These are phyloP conservation scores for Luvunga scandens DNA, from an alignment of 345 rosid genomes.

Conservation along the genomic window DNA sequence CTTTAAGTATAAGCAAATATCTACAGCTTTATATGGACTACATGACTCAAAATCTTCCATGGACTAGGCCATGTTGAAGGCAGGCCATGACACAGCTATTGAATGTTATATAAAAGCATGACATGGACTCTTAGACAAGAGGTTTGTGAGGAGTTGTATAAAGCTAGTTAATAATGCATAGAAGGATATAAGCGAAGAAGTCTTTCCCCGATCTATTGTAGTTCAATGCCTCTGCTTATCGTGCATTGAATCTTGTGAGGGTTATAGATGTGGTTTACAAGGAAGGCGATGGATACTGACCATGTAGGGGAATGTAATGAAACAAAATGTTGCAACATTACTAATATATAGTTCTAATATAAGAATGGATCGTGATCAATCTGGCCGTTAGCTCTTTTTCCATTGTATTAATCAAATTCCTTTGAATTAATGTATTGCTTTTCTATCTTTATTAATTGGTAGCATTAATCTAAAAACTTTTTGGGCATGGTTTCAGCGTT, in stretches of 20 bases:
- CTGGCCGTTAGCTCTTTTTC: neutral
- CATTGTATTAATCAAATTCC: no score
- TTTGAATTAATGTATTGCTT: neutral
- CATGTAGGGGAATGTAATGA: neutral
- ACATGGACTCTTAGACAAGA: neutral
- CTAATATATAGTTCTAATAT: neutral
- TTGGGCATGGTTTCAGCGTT: neutral
- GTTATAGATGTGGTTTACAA: neutral
- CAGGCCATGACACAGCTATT: neutral
- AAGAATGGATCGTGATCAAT: neutral
- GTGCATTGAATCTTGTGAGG: neutral
- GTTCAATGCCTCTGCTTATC: neutral
- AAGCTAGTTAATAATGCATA: neutral
- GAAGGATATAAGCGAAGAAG: slow-evolving; percentile 2
- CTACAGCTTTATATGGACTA: no score
- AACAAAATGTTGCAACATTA: neutral
- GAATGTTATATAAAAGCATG: neutral
- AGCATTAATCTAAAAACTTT: neutral
- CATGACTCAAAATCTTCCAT: no score
- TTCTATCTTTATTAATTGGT: neutral
- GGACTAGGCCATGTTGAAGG: no score
- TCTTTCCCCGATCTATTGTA: neutral
- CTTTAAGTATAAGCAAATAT: no score
- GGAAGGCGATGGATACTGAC: neutral
- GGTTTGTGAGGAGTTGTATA: neutral